Evolutionary conservation across 2,329 filamentous ascomycete genomes (phyloP).

Genomic region (Fusarium marasasianum): DNA sequence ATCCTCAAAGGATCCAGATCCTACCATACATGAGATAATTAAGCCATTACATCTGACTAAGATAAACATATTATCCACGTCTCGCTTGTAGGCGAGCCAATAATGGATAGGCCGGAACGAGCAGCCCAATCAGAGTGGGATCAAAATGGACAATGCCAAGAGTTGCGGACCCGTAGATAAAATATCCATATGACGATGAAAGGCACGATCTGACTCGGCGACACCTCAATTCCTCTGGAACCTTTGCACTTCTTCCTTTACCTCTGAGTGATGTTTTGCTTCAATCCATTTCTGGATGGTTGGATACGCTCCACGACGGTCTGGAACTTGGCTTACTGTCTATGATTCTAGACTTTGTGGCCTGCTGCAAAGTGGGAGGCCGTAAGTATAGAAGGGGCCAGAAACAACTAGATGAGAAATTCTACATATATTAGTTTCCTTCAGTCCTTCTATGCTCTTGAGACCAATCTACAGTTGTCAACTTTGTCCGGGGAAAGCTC

Average conservation of each 20-base stretch:
- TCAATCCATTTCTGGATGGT: rapidly evolving
- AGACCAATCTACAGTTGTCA: rapidly evolving
- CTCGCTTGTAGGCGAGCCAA: background rate
- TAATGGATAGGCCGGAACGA: background rate
- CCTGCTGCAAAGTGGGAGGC: rapidly evolving
- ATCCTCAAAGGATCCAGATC: background rate
- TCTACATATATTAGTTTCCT: too few relatives aligned
- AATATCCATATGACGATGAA: background rate
- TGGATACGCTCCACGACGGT: rapidly evolving
- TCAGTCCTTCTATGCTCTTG: background rate
- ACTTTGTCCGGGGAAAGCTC: background rate
- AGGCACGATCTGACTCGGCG: background rate
- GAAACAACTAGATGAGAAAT: rapidly evolving
- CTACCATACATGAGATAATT: background rate
- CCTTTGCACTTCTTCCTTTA: background rate
- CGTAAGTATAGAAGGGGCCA: background rate
- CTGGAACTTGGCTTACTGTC: background rate
- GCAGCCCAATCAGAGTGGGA: background rate
- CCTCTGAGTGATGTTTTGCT: rapidly evolving
- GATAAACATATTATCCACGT: background rate
- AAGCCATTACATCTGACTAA: background rate
- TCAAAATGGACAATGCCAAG: background rate
- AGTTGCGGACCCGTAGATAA: background rate
- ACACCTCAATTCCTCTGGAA: background rate
- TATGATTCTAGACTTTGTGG: rapidly evolving